Conservation (phyloP, 2,329 filamentous ascomycete species). For the Cephalotrichum gorgonifer region DNA sequence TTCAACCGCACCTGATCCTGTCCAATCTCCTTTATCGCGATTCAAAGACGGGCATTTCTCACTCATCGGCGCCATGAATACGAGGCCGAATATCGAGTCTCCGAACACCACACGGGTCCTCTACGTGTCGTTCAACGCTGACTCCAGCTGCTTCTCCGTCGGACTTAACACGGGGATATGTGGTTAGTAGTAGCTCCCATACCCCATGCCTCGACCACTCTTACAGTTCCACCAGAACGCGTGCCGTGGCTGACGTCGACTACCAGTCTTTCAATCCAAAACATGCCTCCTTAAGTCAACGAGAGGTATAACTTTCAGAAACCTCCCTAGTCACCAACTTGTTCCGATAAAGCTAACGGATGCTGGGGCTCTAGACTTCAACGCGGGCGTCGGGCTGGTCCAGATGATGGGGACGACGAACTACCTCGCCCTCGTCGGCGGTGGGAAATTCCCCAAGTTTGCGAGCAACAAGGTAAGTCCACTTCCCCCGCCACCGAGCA, state of each 20-base stretch:
- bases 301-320: constrained; percentile 23
- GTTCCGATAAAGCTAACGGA: neutral
- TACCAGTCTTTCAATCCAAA: constrained; percentile 60
- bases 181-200: constrained; percentile 39
- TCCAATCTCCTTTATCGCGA: no score
- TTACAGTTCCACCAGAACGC: no score
- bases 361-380: constrained; percentile 48
- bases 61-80: constrained; percentile 61
- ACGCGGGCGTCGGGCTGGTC: constrained; percentile 69
- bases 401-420: constrained; percentile 83
- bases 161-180: constrained; percentile 80
- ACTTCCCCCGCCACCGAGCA: neutral
- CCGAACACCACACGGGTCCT: constrained; percentile 65
- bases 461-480: constrained; percentile 66
- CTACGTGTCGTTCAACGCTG: constrained; percentile 76
- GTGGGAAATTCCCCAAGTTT: constrained; percentile 76
- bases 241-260: neutral
- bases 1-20: no score
- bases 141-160: constrained; percentile 76
- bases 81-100: constrained; percentile 72
- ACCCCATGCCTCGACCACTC: constrained; percentile 7
- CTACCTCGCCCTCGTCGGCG: constrained; percentile 82
- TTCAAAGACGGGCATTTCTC: no score
- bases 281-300: constrained; percentile 57
- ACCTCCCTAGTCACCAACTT: neutral